Conservation (phyloP, 352 stramenopile genomes). For the Phytophthora sp. region DNA sequence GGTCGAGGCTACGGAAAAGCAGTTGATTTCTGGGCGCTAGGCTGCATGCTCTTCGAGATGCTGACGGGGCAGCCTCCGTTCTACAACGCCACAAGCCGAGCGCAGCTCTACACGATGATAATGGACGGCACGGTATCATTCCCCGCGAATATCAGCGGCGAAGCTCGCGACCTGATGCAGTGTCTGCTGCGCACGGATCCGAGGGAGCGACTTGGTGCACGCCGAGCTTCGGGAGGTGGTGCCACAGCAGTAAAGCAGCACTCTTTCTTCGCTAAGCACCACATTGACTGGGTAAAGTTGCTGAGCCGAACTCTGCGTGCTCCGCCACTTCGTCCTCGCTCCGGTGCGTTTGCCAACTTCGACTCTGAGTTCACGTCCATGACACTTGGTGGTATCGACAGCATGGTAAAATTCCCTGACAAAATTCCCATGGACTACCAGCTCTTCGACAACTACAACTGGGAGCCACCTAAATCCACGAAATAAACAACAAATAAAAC, state of each 20-base stretch:
- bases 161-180: slow-evolving; percentile 61
- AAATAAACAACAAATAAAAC: slow-evolving; percentile 29
- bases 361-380: slow-evolving; percentile 89
- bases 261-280: slow-evolving; percentile 69
- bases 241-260: slow-evolving; percentile 64
- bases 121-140: slow-evolving; percentile 54
- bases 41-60: slow-evolving; percentile 90
- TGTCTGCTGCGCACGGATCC: slow-evolving; percentile 61
- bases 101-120: slow-evolving; percentile 69
- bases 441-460: slow-evolving; percentile 90
- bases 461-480: slow-evolving; percentile 52
- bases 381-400: slow-evolving; percentile 66
- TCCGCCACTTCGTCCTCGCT: slow-evolving; percentile 70
- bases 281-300: slow-evolving; percentile 65
- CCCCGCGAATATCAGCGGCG: slow-evolving; percentile 53
- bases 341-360: slow-evolving; percentile 83
- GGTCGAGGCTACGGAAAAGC: slow-evolving; percentile 80
- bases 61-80: slow-evolving; percentile 88
- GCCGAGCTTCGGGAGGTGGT: slow-evolving; percentile 31
- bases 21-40: slow-evolving; percentile 91
- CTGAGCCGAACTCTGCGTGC: slow-evolving; percentile 45
- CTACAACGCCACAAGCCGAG: slow-evolving; percentile 73
- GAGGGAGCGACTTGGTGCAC: slow-evolving; percentile 58
- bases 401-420: slow-evolving; percentile 77
- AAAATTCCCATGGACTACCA: slow-evolving; percentile 85